A percentile compares a stretch with the other conserved stretches of the same genome.
phyloP scores from a whole-genome alignment of 2,329 filamentous ascomycete species.

The Cladosporium oxysporum region DNA sequence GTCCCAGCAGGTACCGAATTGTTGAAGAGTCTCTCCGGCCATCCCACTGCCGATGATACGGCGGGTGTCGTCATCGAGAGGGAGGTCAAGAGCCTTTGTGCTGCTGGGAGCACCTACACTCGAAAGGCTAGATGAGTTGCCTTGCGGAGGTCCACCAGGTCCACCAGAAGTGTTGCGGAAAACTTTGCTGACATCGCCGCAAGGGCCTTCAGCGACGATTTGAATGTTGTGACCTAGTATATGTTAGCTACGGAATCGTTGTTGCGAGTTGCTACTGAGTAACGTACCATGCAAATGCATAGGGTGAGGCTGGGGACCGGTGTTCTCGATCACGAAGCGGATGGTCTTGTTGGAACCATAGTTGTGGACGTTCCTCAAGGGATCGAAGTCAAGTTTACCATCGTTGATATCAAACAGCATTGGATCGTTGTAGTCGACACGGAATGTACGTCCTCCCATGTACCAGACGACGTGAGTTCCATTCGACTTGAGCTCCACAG shows the following conservation, averaged over 20 bases:
- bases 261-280: neutral
- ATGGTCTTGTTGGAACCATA: constrained; percentile 43
- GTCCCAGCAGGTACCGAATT: constrained; percentile 38
- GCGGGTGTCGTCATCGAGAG: neutral
- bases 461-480: constrained; percentile 58
- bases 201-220: constrained; percentile 44
- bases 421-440: constrained; percentile 49
- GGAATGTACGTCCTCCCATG: constrained; percentile 53
- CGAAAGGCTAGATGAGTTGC: neutral
- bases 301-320: constrained; percentile 37
- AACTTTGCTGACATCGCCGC: constrained; percentile 23
- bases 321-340: constrained; percentile 43
- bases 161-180: constrained; percentile 2
- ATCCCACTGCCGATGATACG: constrained; percentile 7
- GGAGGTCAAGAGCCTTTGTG: neutral
- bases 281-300: constrained; percentile 50
- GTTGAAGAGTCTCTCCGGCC: constrained; percentile 12
- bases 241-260: neutral
- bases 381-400: constrained; percentile 37
- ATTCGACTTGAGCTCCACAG: constrained; percentile 48
- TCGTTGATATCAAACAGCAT: constrained; percentile 41
- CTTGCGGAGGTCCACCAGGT: neutral
- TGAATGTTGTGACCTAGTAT: constrained; percentile 45
- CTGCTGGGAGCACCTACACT: neutral
- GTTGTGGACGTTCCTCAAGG: constrained; percentile 43